These are phyloP conservation scores for Diaporthe sp. DNA, from an alignment of 2,329 filamentous ascomycete genomes.

Conservation along the genomic window DNA sequence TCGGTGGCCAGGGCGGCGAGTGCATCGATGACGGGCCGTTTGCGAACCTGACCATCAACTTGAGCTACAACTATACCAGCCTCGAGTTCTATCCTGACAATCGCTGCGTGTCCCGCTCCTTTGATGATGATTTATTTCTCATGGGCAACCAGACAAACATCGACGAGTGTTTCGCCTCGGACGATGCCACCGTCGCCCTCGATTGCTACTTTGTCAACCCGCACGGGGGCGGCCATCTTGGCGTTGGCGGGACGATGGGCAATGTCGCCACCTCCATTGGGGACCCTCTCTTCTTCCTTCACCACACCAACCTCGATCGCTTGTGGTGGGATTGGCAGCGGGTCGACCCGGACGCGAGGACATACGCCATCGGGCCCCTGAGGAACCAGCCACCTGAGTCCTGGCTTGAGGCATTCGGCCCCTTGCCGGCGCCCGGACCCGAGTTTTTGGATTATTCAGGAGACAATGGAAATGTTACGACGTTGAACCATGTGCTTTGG, in stretches of 20 bases:
- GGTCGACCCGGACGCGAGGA: conserved; percentile 24
- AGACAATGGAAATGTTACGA: conserved; percentile 29
- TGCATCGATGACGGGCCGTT: conserved; percentile 50
- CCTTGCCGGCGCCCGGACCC: not conserved
- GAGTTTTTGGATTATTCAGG: conserved; percentile 9
- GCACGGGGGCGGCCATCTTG: conserved; percentile 39
- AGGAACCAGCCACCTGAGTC: not conserved
- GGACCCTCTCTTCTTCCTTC: conserved; percentile 48
- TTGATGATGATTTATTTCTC: conserved; percentile 15
- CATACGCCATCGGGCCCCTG: not conserved
- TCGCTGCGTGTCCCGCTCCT: conserved; percentile 20
- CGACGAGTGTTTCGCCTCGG: not conserved
- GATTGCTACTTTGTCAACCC: conserved; percentile 38
- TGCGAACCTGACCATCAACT: conserved; percentile 43
- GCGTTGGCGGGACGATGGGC: conserved; percentile 38
- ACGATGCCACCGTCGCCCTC: conserved; percentile 30
- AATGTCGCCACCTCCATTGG: conserved; percentile 43
- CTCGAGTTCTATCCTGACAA: not conserved
- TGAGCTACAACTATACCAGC: not conserved
- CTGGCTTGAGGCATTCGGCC: not conserved
- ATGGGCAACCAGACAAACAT: not conserved
- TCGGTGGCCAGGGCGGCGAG: conserved; percentile 45
- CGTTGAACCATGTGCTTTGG: conserved; percentile 19
- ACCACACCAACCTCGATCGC: conserved; percentile 44
- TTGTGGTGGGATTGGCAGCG: conserved; percentile 45